Conservation (phyloP, 768 basidiomycete species). For the Leccinum subtestaceum region DNA sequence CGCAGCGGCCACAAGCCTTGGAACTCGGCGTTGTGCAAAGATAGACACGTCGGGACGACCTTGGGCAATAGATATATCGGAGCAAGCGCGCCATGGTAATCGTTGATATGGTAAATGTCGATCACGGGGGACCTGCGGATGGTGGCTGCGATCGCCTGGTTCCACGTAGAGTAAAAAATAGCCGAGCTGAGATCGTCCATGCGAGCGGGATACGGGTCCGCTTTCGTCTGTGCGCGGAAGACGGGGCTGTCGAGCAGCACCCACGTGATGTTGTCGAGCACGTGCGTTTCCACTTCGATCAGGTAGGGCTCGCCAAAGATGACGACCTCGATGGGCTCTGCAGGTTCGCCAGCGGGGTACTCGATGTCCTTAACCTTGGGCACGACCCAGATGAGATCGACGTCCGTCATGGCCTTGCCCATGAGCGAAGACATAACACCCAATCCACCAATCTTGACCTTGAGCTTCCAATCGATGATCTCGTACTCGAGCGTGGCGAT, state of each 20-base stretch:
- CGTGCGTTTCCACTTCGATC: conserved; percentile 93
- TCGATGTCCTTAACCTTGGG: conserved; percentile 95
- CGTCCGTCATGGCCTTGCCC: conserved; percentile 98
- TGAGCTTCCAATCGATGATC: conserved; percentile 95
- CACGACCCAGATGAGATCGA: conserved; percentile 89
- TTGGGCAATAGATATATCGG: conserved; percentile 91
- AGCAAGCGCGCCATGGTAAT: conserved; percentile 92
- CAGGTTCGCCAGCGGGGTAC: conserved; percentile 87
- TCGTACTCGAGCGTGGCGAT: conserved; percentile 95
- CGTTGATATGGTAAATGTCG: conserved; percentile 94
- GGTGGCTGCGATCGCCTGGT: conserved; percentile 91
- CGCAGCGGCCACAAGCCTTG: conserved; percentile 95
- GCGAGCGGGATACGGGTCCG: conserved; percentile 93
- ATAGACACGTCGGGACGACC: conserved; percentile 85
- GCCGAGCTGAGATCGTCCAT: conserved; percentile 97
- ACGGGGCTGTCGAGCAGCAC: conserved; percentile 93
- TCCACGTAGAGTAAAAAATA: conserved; percentile 98
- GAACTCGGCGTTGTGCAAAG: conserved; percentile 96
- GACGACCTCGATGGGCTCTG: conserved; percentile 92
- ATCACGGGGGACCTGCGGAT: conserved; percentile 83
- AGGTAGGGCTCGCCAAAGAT: conserved; percentile 96
- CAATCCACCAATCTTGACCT: conserved; percentile 96
- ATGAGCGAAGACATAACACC: conserved; percentile 98
- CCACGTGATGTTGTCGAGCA: conserved; percentile 92
- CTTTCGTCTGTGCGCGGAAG: conserved; percentile 94